phyloP scores from a whole-genome alignment of 352 stramenopile genomes.

The Pilasporangium apinafurcum region DNA sequence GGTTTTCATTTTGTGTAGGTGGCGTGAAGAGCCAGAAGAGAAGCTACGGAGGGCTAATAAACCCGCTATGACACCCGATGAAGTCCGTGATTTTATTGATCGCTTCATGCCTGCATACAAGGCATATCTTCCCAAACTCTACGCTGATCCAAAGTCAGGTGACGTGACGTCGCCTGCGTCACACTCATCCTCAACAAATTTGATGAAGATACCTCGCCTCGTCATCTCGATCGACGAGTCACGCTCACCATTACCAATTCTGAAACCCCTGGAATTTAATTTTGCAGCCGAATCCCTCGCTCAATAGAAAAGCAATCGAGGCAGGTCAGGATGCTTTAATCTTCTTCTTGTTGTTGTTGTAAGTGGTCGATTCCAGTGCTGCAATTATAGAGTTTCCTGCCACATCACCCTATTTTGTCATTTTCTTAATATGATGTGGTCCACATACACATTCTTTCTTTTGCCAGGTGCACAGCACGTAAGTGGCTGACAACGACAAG shows the following conservation, averaged over 20 bases:
- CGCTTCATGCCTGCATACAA: conserved; percentile 85
- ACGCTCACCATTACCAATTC: conserved; percentile 22
- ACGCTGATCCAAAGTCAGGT: conserved; percentile 24
- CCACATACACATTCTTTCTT: too few relatives aligned
- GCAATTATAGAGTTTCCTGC: too few relatives aligned
- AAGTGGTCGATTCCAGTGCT: too few relatives aligned
- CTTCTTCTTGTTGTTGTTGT: too few relatives aligned
- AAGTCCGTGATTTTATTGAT: conserved; percentile 83
- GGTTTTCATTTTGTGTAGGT: conserved; percentile 20
- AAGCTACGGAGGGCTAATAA: conserved; percentile 53
- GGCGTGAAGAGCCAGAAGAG: conserved; percentile 75
- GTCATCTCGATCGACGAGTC: conserved; percentile 46
- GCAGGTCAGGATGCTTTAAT: conserved; percentile 13
- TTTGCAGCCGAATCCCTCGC: conserved; percentile 27
- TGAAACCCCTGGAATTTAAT: conserved; percentile 41
- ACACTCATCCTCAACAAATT: conserved; percentile 3
- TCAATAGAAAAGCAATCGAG: conserved; percentile 14
- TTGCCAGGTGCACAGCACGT: too few relatives aligned
- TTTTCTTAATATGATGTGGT: too few relatives aligned
- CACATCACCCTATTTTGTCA: too few relatives aligned
- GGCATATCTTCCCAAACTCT: conserved; percentile 55
- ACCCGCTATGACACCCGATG: conserved; percentile 43
- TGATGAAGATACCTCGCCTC: conserved; percentile 37
- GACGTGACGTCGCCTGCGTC: not conserved
- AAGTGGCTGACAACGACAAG: too few relatives aligned